Conservation (phyloP, 2,329 filamentous ascomycete species). For the Botrytis tulipae region DNA sequence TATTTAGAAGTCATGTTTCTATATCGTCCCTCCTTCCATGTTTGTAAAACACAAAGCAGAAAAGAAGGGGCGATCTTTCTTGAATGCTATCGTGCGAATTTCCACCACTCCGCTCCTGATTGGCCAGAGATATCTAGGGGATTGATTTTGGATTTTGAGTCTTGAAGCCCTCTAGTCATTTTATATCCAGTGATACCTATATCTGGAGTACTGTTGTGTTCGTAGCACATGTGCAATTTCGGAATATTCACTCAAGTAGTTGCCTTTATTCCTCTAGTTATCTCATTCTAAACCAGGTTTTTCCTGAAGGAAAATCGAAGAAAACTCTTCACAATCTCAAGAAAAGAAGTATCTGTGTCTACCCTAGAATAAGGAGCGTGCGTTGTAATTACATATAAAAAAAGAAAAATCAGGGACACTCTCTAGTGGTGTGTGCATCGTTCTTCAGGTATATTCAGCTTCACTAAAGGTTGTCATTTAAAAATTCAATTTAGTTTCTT, state of each 20-base stretch:
- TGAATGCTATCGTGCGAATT: neutral
- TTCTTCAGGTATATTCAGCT: neutral
- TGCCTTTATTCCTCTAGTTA: neutral
- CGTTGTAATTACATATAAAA: accelerated
- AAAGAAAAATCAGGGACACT: neutral
- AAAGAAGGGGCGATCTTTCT: neutral
- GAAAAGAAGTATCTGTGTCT: too few relatives aligned
- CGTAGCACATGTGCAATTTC: too few relatives aligned
- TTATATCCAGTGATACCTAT: neutral
- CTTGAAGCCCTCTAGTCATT: accelerated
- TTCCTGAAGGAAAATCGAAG: too few relatives aligned
- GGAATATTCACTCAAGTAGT: neutral
- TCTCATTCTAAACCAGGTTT: neutral
- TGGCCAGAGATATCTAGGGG: too few relatives aligned
- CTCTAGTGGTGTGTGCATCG: neutral
- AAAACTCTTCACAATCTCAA: too few relatives aligned
- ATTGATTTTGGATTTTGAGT: neutral
- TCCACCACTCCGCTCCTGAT: neutral
- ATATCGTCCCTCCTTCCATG: too few relatives aligned
- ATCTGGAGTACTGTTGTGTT: too few relatives aligned
- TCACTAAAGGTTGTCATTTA: neutral
- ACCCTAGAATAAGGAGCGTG: too few relatives aligned
- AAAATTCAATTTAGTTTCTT: accelerated
- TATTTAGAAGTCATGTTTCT: too few relatives aligned
- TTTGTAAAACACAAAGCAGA: neutral